These are phyloP conservation scores for Pseudogymnoascus sp. DNA, from an alignment of 2,329 filamentous ascomycete species.

Conservation along the genomic window DNA sequence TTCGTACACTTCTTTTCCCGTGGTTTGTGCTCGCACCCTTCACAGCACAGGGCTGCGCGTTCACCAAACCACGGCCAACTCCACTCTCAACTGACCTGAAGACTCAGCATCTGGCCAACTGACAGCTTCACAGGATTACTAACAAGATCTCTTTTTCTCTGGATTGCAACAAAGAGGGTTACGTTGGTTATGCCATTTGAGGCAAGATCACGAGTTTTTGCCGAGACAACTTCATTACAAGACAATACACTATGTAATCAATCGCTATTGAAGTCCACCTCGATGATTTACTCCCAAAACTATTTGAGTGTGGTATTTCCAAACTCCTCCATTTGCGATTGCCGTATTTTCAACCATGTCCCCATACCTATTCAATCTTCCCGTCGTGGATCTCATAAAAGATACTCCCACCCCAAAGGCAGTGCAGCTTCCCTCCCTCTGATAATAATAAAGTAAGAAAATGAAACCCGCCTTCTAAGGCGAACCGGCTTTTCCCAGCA, in stretches of 20 bases:
- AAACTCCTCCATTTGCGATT: background rate
- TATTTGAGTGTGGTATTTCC: background rate
- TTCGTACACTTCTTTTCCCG: background rate
- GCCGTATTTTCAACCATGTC: background rate
- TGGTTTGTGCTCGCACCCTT: background rate
- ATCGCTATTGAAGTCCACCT: background rate
- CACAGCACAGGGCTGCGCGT: background rate
- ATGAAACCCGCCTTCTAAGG: background rate
- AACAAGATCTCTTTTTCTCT: background rate
- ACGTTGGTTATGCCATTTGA: background rate
- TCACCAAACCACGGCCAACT: background rate
- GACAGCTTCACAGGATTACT: background rate
- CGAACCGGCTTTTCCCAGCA: background rate
- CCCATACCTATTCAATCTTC: background rate
- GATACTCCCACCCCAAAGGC: background rate
- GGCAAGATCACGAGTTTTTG: background rate
- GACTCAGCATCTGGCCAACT: background rate
- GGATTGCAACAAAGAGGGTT: background rate
- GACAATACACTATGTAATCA: conserved; percentile 3
- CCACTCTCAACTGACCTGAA: background rate
- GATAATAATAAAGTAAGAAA: conserved; percentile 1
- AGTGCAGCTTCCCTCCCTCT: background rate
- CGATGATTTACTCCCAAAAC: background rate
- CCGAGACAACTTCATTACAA: background rate
- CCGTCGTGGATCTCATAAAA: conserved; percentile 1